Percentiles rank a stretch among this genome's conserved stretches.
Conservation (phyloP, 768 basidiomycete genomes). For the Candolleomyces aberdarensis region DNA sequence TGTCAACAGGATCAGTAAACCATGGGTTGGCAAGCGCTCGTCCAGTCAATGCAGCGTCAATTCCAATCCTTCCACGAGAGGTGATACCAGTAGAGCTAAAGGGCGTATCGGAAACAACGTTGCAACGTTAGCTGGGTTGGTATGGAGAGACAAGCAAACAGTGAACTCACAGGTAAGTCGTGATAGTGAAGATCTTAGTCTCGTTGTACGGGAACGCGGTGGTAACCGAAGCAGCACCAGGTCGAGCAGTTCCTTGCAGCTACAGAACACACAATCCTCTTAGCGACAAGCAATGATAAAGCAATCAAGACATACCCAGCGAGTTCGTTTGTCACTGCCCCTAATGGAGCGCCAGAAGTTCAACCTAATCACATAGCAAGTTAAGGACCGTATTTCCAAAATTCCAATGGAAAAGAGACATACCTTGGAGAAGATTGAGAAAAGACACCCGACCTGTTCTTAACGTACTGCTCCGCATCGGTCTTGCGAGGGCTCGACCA, state of each 20-base stretch:
- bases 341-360: constrained; percentile 62
- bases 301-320: constrained; percentile 36
- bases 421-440: constrained; percentile 55
- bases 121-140: not conserved
- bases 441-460: constrained; percentile 51
- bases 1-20: constrained; percentile 58
- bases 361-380: constrained; percentile 24
- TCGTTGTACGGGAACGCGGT: constrained; percentile 49
- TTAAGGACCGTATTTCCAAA: too few species aligned
- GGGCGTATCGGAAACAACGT: not conserved
- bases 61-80: constrained; percentile 61
- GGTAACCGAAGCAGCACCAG: constrained; percentile 51
- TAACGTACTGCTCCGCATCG: constrained; percentile 54
- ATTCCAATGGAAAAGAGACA: too few species aligned
- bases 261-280: constrained; percentile 14
- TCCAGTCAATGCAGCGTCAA: constrained; percentile 48
- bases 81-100: constrained; percentile 55
- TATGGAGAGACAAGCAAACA: not conserved
- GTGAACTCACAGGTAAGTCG: constrained; percentile 47
- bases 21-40: constrained; percentile 51
- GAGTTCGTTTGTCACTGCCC: constrained; percentile 43
- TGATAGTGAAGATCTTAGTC: constrained; percentile 53
- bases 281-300: not conserved
- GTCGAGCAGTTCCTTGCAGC: constrained; percentile 63
- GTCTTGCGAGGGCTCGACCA: constrained; percentile 53